Percentiles rank a stretch among this genome's conserved stretches.
Evolutionary conservation across 2,329 filamentous ascomycete genomes (phyloP).

Genomic region (Phyllosticta ampelicida): DNA sequence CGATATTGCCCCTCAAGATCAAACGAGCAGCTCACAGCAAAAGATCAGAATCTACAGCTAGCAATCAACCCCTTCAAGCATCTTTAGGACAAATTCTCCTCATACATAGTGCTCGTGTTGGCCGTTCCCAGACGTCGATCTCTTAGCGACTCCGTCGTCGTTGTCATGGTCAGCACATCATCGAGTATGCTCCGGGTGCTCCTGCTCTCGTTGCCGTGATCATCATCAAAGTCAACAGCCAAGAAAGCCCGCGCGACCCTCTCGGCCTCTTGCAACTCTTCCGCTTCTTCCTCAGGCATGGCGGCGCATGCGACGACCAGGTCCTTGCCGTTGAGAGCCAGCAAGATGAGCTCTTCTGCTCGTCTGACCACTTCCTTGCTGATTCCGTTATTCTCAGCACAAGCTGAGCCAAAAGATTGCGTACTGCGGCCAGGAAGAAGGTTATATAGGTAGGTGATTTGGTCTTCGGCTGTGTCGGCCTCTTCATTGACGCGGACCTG

Average conservation of each 20-base stretch:
- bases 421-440: constrained; percentile 54
- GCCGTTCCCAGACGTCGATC: background rate
- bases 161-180: constrained; percentile 22
- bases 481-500: constrained; percentile 51
- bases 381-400: constrained; percentile 79
- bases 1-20: no score
- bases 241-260: constrained; percentile 34
- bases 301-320: constrained; percentile 60
- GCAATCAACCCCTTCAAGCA: no score
- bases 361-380: constrained; percentile 59
- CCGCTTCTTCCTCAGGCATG: constrained; percentile 52
- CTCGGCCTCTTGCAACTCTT: constrained; percentile 56
- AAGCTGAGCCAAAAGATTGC: constrained; percentile 75
- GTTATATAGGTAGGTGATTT: constrained; percentile 66
- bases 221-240: constrained; percentile 21
- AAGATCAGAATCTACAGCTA: no score
- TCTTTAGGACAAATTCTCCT: background rate
- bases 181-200: constrained; percentile 26
- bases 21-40: no score
- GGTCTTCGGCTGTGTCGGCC: constrained; percentile 44
- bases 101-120: background rate
- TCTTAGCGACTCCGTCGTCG: background rate
- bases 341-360: constrained; percentile 60
- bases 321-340: constrained; percentile 64
- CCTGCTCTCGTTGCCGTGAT: constrained; percentile 13